Evolutionary conservation across 225 moss, liverwort and hornwort species (phyloP), one percentile per base, ranked within the genome.

Genomic region (Antitrichia curtipendula): DNA sequence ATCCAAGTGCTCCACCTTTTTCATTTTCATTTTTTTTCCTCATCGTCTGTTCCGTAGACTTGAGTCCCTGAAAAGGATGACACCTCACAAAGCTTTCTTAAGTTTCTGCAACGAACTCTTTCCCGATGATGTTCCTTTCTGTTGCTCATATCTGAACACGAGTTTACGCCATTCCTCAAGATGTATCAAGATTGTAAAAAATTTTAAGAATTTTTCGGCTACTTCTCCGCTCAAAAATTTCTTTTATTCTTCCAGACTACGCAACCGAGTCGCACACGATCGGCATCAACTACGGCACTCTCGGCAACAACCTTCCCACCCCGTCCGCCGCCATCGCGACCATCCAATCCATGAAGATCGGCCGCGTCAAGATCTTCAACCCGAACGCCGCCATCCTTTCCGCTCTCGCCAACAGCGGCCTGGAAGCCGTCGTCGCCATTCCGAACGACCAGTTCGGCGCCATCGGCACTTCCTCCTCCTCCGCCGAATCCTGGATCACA

Each of bases 351-450:
- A 96, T 95, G 87, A 92, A 89, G n/a, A 92, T 96, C 49, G 90
- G 89, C 54, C 94, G 93, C 41, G 91, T 96, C n/a, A 96, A 96
- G 88, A 92, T 96, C 84, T 96, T 95, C 89, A 93, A 93, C 87
- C 89, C 95, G 41, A 65, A 96, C 86, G 91, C 93, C 27, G 86
- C 58, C 54, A 92, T 95, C 66, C 93, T 96, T 5, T 82, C 90
- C 1, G 84, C 95, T 21, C 93, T 95, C n/a, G 89, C 92, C 19
- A 92, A 94, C 58, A 92, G 90, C 79, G 93, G 89, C 34, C 88
- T 96, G 63, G 94, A 94, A 34, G 85, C 88, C 21, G 91, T 96
- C 24, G 90, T 96, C 1, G 90, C 90, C 80, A 92, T 95, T 61
- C 93, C 93, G 1, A 94, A 91, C 43, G 93, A 96, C 76, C 89